Base-by-base conservation (phyloP, 352 stramenopile species). In the Paralagenidium karlingii region DNA sequence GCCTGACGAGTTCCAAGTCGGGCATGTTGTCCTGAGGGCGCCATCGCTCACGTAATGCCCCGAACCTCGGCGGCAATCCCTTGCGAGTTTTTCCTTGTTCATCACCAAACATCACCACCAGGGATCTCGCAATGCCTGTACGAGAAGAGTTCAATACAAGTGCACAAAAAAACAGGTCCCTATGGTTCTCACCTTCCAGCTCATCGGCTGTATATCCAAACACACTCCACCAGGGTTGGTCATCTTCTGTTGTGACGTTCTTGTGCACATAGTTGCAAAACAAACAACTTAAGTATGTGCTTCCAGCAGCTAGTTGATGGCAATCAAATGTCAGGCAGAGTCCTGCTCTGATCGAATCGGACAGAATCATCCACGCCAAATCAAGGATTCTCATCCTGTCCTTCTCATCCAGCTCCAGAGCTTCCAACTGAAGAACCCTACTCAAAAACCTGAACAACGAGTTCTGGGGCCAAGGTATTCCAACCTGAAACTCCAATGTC, bases 61-160 rank as follows among this genome's bases (percentile, higher is more conserved):
- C 11, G n/a, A n/a, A 86, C 61, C 9, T 63, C 60, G 7, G 50
- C 52, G 18, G 64, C 62, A 34, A 86, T 47, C 3, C 55, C 60
- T 18, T 28, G 32, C 3, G 36, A 43, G 39, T 57, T 62, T 2
- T 53, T 32, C 0, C 62, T 54, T 49, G 49, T 13, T 51, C 45
- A 45, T 78, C 64, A 60, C 82, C 58, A 36, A 77, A 86, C 43
- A 83, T 71, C 63, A 63, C 78, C 40, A 86, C 48, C 11, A 82
- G 51, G 11, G 56, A 59, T 28, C 58, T 45, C n/a, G 64, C 63
- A 8, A 80, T 68, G 8, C 74, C 63, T 69, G 25, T 27, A 37
- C 16, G 11, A 25, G 25, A 46, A 20, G 5, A 39, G 1, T 13
- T 22, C 22, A 48, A 37, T 38, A 24, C 19, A 2, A 33, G 40